phyloP scores from a whole-genome alignment of 148 eudicot species.

The Arbutus unedo region DNA sequence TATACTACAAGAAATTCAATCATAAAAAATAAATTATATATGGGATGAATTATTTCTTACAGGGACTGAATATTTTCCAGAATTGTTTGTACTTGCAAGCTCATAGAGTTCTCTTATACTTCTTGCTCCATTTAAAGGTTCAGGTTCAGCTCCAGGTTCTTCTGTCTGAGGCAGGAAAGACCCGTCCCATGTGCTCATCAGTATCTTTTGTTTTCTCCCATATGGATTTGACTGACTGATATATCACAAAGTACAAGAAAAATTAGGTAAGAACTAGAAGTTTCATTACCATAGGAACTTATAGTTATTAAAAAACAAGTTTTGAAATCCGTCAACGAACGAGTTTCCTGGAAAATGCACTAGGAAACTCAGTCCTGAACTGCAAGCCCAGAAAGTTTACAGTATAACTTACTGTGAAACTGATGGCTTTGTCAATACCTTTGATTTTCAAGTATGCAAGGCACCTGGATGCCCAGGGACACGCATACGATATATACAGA shows the following conservation, averaged over 20 bases:
- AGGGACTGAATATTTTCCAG: slow-evolving; percentile 82
- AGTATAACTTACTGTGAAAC: slow-evolving; percentile 50
- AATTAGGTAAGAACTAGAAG: not conserved
- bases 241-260: not conserved
- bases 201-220: slow-evolving; percentile 76
- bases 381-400: not conserved
- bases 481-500: slow-evolving; percentile 83
- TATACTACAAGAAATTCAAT: not conserved
- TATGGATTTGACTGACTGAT: slow-evolving; percentile 65
- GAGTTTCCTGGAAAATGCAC: not conserved
- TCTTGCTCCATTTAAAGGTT: slow-evolving; percentile 65
- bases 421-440: slow-evolving; percentile 79
- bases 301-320: not conserved
- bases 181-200: slow-evolving; percentile 91
- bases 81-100: slow-evolving; percentile 71
- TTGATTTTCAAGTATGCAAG: slow-evolving; percentile 67
- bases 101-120: slow-evolving; percentile 73
- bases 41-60: slow-evolving; percentile 35
- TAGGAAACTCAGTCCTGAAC: not conserved
- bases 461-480: slow-evolving; percentile 94
- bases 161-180: slow-evolving; percentile 70
- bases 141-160: slow-evolving; percentile 76
- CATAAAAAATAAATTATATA: not conserved
- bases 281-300: not conserved
- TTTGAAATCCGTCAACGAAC: not conserved